These are phyloP conservation scores for Takakia lepidozioides DNA, from an alignment of 225 moss, liverwort and hornwort genomes.

Conservation along the genomic window DNA sequence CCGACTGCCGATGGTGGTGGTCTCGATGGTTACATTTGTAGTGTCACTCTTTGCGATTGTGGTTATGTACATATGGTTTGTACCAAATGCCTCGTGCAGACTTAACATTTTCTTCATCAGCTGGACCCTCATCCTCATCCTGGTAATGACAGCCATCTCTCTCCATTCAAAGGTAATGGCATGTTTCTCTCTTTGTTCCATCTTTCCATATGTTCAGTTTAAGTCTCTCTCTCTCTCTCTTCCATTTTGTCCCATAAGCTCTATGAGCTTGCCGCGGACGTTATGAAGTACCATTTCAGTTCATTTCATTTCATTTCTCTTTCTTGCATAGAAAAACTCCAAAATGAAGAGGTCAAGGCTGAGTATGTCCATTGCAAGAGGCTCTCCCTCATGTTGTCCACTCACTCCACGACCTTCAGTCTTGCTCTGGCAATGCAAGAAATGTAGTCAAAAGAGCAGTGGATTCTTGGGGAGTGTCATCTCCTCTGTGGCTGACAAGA, in stretches of 20 bases:
- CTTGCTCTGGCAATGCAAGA: too few species aligned
- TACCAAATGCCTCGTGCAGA: conserved; percentile 68
- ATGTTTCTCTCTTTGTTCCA: conserved; percentile 1
- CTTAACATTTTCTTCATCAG: conserved; percentile 94
- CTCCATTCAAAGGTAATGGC: conserved; percentile 51
- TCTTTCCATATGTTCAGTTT: neutral
- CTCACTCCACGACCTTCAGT: too few species aligned
- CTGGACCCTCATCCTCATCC: conserved; percentile 81
- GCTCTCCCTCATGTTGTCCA: neutral
- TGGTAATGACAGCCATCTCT: conserved; percentile 70
- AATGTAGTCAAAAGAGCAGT: too few species aligned
- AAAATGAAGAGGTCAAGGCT: too few species aligned
- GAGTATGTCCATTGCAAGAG: neutral
- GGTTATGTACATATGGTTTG: conserved; percentile 94
- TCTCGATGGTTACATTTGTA: conserved; percentile 44
- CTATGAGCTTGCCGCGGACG: too few species aligned
- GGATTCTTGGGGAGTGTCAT: neutral
- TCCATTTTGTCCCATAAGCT: too few species aligned
- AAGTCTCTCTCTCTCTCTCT: too few species aligned
- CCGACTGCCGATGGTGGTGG: conserved; percentile 55
- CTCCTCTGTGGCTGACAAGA: too few species aligned
- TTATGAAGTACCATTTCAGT: too few species aligned
- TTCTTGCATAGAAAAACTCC: too few species aligned
- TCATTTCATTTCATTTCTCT: too few species aligned
- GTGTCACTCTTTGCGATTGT: conserved; percentile 55